Base-by-base conservation (phyloP, 371 early-diverging fungal genomes). In the Nematocida sp. region DNA sequence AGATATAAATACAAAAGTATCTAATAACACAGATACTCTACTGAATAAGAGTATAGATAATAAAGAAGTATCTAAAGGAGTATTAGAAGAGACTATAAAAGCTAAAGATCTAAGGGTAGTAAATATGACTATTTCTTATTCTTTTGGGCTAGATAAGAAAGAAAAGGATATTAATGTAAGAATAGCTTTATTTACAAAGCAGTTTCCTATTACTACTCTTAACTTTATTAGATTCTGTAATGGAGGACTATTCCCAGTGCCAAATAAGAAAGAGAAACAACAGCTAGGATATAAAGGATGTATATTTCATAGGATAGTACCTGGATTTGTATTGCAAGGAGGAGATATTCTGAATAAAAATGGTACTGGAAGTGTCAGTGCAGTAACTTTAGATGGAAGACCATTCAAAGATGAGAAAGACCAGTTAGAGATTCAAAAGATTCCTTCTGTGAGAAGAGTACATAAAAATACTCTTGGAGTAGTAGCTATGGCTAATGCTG, bases 311-410 rank as follows among this genome's bases (percentile, higher is more conserved):
- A 85, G 90, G 61, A 84, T 90, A 54, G 88, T 90, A 0, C 78
- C 83, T 82, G 88, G 90, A 53, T 99, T 96, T 83, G 96, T 99
- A 93, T 87, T 94, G 2, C 99, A 97, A 80, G 97, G 97, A 34
- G 99, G 99, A 21, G 98, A 99, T 81, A 92, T 96, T 9, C 78
- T 86, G 5, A 41, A 85, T 23, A 88, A 84, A 89, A 87, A 93
- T 81, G 94, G 94, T 63, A 92, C 92, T 55, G 97, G 97, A 76
- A 31, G 48, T 25, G 54, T 66, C 19, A 63, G 64, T 40, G 93
- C 95, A 54, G 89, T 90, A 79, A 90, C 91, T 35, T 92, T 94
- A 81, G 95, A 92, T 81, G 95, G 92, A 31, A 81, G 86, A 29
- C 88, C 90, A 61, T 98, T 96, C 84, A 90, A 90, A 75, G 95